These are phyloP conservation scores for Penicillium cosmopolitanum DNA, from an alignment of 495 filamentous ascomycete genomes.

Conservation along the genomic window DNA sequence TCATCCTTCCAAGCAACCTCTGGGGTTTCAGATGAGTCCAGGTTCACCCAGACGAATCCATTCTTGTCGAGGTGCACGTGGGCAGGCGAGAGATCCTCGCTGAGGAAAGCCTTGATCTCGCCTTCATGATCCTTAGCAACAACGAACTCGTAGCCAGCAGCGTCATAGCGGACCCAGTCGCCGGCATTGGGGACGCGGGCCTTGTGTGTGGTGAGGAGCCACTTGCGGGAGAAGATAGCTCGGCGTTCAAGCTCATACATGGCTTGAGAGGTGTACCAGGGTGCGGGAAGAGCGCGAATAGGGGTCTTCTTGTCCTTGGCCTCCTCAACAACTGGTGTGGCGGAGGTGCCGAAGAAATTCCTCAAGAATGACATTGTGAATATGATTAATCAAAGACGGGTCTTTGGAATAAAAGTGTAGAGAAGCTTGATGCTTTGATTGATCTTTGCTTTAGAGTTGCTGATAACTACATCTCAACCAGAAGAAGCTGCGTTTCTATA, in stretches of 20 bases:
- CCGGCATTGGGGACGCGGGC: slow-evolving; percentile 46
- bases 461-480: slow-evolving; percentile 4
- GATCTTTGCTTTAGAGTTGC: slow-evolving; percentile 7
- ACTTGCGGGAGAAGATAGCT: slow-evolving; percentile 51
- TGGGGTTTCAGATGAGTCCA: slow-evolving; percentile 40
- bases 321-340: slow-evolving; percentile 9
- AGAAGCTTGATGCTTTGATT: slow-evolving; percentile 25
- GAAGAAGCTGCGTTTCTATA: slow-evolving; percentile 1
- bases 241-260: slow-evolving; percentile 54
- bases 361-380: slow-evolving; percentile 34
- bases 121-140: slow-evolving; percentile 45
- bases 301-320: slow-evolving; percentile 28
- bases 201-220: slow-evolving; percentile 55
- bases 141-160: slow-evolving; percentile 52
- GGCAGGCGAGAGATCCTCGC: slow-evolving; percentile 43
- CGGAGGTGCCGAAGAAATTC: slow-evolving; percentile 35
- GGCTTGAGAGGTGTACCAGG: slow-evolving; percentile 48
- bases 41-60: slow-evolving; percentile 55
- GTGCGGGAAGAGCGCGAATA: slow-evolving; percentile 45
- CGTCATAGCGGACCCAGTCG: slow-evolving; percentile 47
- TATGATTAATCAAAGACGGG: slow-evolving; percentile 8
- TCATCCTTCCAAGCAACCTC: slow-evolving; percentile 47
- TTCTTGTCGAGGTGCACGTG: slow-evolving; percentile 49
- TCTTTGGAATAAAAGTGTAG: slow-evolving; percentile 16
- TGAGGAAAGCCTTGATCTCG: slow-evolving; percentile 52